phyloP scores from a whole-genome alignment of 208 protist species.

The Herpetomonas tarakana region DNA sequence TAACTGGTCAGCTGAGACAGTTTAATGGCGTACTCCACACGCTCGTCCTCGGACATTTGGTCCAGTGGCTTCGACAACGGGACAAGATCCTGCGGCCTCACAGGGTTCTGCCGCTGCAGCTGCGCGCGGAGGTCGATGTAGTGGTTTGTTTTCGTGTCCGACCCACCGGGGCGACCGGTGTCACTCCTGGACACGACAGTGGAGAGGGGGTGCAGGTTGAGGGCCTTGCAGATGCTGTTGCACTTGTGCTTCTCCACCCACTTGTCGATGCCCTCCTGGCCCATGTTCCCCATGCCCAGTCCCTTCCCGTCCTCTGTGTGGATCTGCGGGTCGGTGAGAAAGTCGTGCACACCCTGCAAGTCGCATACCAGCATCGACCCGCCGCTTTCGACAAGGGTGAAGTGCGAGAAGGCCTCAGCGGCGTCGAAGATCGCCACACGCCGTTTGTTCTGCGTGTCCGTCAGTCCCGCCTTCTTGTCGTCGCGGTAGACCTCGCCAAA shows the following conservation, averaged over 20 bases:
- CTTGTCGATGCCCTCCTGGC: conserved; percentile 77
- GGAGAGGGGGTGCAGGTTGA: conserved; percentile 48
- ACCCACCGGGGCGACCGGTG: conserved; percentile 4
- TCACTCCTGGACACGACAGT: conserved; percentile 6
- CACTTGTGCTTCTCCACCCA: conserved; percentile 73
- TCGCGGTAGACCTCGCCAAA: conserved; percentile 71
- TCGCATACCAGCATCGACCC: conserved; percentile 79
- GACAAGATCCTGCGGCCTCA: conserved; percentile 46
- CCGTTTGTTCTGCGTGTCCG: conserved; percentile 28
- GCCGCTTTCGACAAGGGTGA: conserved; percentile 63
- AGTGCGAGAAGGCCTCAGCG: conserved; percentile 88
- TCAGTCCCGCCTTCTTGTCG: conserved; percentile 55
- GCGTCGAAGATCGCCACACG: conserved; percentile 64
- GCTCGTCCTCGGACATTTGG: conserved; percentile 74
- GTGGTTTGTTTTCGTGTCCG: conserved; percentile 24
- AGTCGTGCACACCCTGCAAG: conserved; percentile 79
- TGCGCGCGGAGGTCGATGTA: conserved; percentile 54
- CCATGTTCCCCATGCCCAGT: conserved; percentile 82
- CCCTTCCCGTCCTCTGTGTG: conserved; percentile 78
- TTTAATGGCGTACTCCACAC: conserved; percentile 59
- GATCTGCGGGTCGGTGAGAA: conserved; percentile 84
- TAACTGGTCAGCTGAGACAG: conserved; percentile 52
- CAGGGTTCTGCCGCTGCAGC: conserved; percentile 42
- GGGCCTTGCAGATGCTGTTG: conserved; percentile 62
- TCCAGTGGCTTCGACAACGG: conserved; percentile 63